Evolutionary conservation across 306 rosid genomes (phyloP).

Genomic region (Castanopsis chinensis): DNA sequence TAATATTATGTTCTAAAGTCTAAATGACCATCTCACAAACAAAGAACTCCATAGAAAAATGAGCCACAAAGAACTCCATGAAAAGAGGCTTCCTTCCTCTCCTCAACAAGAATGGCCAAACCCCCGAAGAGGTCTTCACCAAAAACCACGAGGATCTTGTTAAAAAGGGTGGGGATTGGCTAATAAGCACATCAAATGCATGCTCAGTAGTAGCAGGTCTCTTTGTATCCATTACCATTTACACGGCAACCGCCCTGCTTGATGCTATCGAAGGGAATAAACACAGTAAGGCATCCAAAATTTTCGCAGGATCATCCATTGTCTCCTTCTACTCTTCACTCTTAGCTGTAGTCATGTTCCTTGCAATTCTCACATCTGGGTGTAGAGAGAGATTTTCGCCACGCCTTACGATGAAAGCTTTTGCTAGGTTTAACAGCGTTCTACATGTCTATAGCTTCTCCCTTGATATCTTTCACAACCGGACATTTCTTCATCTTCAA

Average conservation of each 20-base stretch:
- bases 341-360: conserved; percentile 46
- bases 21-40: no score
- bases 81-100: conserved; percentile 14
- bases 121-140: conserved; percentile 41
- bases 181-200: conserved; percentile 37
- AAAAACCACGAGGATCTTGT: conserved; percentile 25
- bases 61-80: conserved; percentile 26
- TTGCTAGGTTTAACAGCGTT: conserved; percentile 37
- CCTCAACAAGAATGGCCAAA: conserved; percentile 23
- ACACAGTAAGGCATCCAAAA: conserved; percentile 20
- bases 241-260: conserved; percentile 34
- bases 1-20: no score
- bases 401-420: conserved; percentile 36
- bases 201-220: conserved; percentile 56
- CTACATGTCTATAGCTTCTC: conserved; percentile 40
- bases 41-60: no score
- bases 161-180: conserved; percentile 36
- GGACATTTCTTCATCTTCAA: neutral
- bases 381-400: conserved; percentile 39
- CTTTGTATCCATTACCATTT: conserved; percentile 46
- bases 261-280: conserved; percentile 12
- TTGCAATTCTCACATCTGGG: conserved; percentile 41
- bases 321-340: conserved; percentile 48
- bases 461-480: conserved; percentile 40
- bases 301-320: conserved; percentile 28